A percentile compares a stretch with the other conserved stretches of the same genome.
Evolutionary conservation across 345 rosid species (phyloP).

Genomic region (Syzygium aromaticum): DNA sequence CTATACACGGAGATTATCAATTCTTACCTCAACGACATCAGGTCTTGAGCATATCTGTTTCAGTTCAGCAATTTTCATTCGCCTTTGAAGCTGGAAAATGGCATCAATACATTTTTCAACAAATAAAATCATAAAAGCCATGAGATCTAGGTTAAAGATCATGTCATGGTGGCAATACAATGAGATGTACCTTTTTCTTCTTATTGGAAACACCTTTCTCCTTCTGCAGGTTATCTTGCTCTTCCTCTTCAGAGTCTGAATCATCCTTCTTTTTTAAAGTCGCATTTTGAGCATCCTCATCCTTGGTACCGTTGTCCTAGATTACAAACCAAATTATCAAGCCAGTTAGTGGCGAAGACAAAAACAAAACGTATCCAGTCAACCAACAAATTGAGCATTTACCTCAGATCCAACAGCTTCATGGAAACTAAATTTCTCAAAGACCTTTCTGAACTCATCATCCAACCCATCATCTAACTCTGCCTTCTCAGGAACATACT

Average conservation of each 20-base stretch:
- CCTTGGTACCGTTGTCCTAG: conserved; percentile 57
- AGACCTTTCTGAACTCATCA: conserved; percentile 72
- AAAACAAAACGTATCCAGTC: background rate
- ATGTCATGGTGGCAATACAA: background rate
- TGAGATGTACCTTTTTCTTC: conserved; percentile 55
- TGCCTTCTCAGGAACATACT: conserved; percentile 84
- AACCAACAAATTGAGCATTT: background rate
- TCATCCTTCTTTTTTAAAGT: conserved; percentile 53
- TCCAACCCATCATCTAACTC: conserved; percentile 73
- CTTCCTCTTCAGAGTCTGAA: conserved; percentile 79
- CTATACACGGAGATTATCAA: background rate
- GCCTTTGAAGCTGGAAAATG: conserved; percentile 61
- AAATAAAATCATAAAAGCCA: background rate
- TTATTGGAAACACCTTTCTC: conserved; percentile 86
- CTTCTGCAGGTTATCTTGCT: conserved; percentile 54
- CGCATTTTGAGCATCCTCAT: conserved; percentile 54
- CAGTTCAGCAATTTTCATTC: conserved; percentile 92
- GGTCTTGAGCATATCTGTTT: conserved; percentile 95
- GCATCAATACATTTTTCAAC: background rate
- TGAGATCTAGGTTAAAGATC: background rate
- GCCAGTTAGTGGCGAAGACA: background rate
- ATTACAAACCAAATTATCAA: conserved; percentile 1
- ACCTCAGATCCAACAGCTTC: conserved; percentile 59
- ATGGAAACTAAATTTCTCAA: conserved; percentile 70
- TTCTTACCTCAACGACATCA: conserved; percentile 92